Conservation (phyloP, 805 yeast species). For the Candida dajiaensis region DNA sequence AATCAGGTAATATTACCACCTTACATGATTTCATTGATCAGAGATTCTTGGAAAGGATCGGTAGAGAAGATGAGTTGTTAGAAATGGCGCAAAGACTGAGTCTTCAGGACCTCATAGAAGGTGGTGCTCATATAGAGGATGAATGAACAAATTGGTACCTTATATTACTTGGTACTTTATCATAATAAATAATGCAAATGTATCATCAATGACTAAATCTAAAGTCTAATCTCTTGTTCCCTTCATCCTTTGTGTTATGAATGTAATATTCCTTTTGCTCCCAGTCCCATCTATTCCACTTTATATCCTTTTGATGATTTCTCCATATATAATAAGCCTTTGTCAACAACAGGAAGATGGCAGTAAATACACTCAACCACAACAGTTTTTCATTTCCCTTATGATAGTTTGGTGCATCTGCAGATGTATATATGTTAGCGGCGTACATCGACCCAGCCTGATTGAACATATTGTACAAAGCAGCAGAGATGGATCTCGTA, state of each 20-base stretch:
- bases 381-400: slow-evolving; percentile 40
- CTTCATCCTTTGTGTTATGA: slow-evolving; percentile 41
- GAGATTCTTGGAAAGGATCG: slow-evolving; percentile 18
- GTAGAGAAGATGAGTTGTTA: slow-evolving; percentile 19
- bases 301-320: slow-evolving; percentile 36
- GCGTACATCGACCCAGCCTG: slow-evolving; percentile 53
- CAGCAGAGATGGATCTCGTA: slow-evolving; percentile 56
- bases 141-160: background rate
- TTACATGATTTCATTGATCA: slow-evolving; percentile 29
- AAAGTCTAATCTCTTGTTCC: slow-evolving; percentile 55
- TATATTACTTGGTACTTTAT: no score
- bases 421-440: slow-evolving; percentile 48
- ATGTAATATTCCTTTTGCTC: slow-evolving; percentile 47
- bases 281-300: slow-evolving; percentile 44
- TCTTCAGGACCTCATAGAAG: slow-evolving; percentile 19
- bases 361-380: slow-evolving; percentile 3
- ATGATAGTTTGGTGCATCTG: slow-evolving; percentile 54
- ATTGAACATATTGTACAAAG: slow-evolving; percentile 58
- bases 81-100: slow-evolving; percentile 24
- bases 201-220: slow-evolving; percentile 23
- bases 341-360: slow-evolving; percentile 14
- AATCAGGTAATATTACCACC: slow-evolving; percentile 33
- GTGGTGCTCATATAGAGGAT: background rate
- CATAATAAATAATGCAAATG: background rate
- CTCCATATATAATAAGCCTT: slow-evolving; percentile 18